Evolutionary conservation across 2,329 filamentous ascomycete species (phyloP).

Genomic region (Pezicula carpinea): DNA sequence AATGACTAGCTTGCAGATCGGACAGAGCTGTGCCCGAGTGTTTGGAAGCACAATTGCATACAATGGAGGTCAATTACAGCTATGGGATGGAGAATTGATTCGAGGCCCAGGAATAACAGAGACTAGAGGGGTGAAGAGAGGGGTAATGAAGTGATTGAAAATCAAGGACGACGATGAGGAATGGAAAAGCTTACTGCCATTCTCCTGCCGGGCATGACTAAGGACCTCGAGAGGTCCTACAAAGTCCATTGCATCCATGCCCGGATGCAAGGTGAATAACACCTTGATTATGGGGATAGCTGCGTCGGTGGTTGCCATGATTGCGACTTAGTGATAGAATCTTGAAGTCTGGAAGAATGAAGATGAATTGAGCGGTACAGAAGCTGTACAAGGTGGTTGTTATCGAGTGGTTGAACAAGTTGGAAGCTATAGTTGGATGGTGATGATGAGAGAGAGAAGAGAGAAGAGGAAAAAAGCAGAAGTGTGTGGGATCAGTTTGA

Average conservation of each 20-base stretch:
- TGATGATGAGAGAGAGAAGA: conserved; percentile 2
- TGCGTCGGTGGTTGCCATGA: conserved; percentile 25
- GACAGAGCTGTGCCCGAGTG: not conserved
- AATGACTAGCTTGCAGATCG: conserved; percentile 1
- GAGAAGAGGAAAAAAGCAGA: not conserved
- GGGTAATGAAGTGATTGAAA: conserved; percentile 2
- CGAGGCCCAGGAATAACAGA: conserved; percentile 3
- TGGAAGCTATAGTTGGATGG: conserved; percentile 3
- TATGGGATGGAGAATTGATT: conserved; percentile 4
- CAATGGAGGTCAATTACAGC: conserved; percentile 1
- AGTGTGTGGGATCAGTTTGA: conserved; percentile 2
- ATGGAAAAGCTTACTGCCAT: conserved; percentile 37
- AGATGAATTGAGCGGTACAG: not conserved
- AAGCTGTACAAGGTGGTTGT: conserved; percentile 1
- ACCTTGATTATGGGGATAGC: conserved; percentile 45
- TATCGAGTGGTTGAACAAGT: conserved; percentile 1
- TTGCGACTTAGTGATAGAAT: conserved; percentile 17
- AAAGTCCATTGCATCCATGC: conserved; percentile 53
- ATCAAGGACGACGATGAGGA: not conserved
- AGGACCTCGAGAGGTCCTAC: conserved; percentile 55
- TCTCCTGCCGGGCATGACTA: conserved; percentile 46
- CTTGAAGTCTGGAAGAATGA: conserved; percentile 3
- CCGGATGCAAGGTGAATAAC: conserved; percentile 50
- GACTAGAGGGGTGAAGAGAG: conserved; percentile 2
- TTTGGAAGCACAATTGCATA: not conserved